A percentile compares a stretch with the other conserved stretches of the same genome.
Evolutionary conservation across 2,329 filamentous ascomycete species (phyloP).

Genomic region (Didymella arachidicola): DNA sequence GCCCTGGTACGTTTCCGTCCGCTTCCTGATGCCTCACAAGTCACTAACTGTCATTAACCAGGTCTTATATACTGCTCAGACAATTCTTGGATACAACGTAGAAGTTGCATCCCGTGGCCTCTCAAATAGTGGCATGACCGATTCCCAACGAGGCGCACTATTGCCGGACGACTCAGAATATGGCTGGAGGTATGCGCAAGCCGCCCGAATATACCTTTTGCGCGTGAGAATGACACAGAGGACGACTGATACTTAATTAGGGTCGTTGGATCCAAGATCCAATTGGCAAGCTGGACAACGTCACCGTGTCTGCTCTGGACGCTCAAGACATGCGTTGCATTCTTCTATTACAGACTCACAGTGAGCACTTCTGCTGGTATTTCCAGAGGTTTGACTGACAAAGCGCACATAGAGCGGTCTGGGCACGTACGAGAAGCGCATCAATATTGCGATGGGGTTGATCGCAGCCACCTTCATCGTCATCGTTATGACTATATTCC

Average conservation of each 20-base stretch:
- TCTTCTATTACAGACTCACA: slow-evolving; percentile 63
- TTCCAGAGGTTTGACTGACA: neutral
- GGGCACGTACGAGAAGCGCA: slow-evolving; percentile 18
- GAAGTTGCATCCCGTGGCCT: slow-evolving; percentile 61
- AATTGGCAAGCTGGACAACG: slow-evolving; percentile 62
- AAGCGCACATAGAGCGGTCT: slow-evolving; percentile 18
- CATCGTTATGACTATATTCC: slow-evolving; percentile 59
- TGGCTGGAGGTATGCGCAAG: slow-evolving; percentile 2
- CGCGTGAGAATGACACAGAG: no score
- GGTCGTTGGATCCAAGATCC: slow-evolving; percentile 62
- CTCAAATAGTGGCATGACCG: slow-evolving; percentile 60
- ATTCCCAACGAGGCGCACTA: slow-evolving; percentile 52
- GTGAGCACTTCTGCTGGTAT: slow-evolving; percentile 12
- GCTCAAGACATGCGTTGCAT: slow-evolving; percentile 63
- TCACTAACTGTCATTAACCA: slow-evolving; percentile 30
- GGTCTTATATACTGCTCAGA: slow-evolving; percentile 62
- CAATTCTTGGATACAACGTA: slow-evolving; percentile 59
- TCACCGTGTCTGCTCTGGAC: slow-evolving; percentile 63
- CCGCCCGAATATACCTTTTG: no score
- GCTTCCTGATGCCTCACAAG: neutral
- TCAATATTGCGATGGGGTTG: slow-evolving; percentile 60
- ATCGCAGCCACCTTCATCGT: slow-evolving; percentile 60
- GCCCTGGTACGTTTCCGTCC: slow-evolving; percentile 20
- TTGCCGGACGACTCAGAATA: slow-evolving; percentile 24
- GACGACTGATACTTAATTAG: slow-evolving; percentile 47